Evolutionary conservation across 345 rosid species (phyloP), one percentile per base, ranked within the genome.

Genomic region (Corymbia maculata): DNA sequence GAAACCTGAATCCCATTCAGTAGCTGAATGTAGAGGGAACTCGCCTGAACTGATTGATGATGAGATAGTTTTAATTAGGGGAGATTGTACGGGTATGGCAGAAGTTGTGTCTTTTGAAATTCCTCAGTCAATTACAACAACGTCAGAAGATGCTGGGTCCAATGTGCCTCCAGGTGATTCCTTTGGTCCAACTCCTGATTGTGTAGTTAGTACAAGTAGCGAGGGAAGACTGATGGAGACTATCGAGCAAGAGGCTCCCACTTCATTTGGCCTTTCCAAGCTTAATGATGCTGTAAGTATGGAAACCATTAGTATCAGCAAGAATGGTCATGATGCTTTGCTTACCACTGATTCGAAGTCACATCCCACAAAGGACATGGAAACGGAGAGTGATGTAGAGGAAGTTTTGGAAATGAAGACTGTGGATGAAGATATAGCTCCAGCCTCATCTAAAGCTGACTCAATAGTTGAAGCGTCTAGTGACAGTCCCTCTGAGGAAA

Each of bases 401-500:
- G 82, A 36, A 85, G n/a, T 52, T 51, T 30, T 51, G 45, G 47
- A 70, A 36, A 21, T 36, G 47, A 61, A 47, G 17, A 85, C n/a
- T n/a, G 88, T 86, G 86, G 86, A 80, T 85, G 91, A 90, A 88
- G 52, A 22, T 87, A 64, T 9, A 51, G 88, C 52, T 86, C 64
- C 88, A 49, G 86, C 89, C 89, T 80, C 90, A 87, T 84, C 90
- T 9, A 89, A 87, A 79, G 42, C 89, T 36, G 91, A 45, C 87
- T 89, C 85, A 7, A 19, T 75, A 51, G n/a, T 52, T 59, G 66
- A 88, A 59, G 51, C 85, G 36, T 45, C 80, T 4, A 86, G 64
- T 90, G 64, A 50, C 24, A 1, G 79, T 88, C 88, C 53, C 87
- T 86, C 89, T 64, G 82, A 85, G 89, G 91, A 91, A 90, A 88